Evolutionary conservation across 306 rosid genomes (phyloP).

Genomic region (Cercis canadensis): DNA sequence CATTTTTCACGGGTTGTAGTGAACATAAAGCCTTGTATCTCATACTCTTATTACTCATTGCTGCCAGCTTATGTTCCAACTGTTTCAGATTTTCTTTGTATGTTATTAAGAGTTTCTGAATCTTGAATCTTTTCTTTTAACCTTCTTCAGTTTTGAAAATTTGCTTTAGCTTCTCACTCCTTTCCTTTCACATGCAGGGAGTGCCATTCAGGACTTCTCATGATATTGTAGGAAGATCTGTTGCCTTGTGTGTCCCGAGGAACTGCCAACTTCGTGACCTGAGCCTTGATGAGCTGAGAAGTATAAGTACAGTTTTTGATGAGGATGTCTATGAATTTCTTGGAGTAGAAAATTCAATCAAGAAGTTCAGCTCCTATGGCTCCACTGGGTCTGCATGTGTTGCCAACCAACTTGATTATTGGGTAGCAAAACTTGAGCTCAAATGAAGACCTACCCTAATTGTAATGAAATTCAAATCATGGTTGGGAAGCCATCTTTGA

Average conservation of each 20-base stretch:
- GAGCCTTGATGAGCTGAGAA: slow-evolving; percentile 74
- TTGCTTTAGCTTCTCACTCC: neutral
- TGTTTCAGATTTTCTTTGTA: slow-evolving; percentile 30
- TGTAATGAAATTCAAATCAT: slow-evolving; percentile 16
- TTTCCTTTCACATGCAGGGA: slow-evolving; percentile 58
- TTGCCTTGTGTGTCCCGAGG: slow-evolving; percentile 73
- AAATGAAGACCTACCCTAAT: slow-evolving; percentile 22
- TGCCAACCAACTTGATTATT: slow-evolving; percentile 66
- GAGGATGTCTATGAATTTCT: slow-evolving; percentile 83
- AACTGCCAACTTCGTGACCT: slow-evolving; percentile 73
- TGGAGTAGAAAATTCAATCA: slow-evolving; percentile 80
- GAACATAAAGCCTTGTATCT: slow-evolving; percentile 4
- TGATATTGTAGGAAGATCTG: slow-evolving; percentile 84
- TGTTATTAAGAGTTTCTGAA: neutral
- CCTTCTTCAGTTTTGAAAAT: slow-evolving; percentile 17
- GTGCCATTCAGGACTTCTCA: slow-evolving; percentile 95
- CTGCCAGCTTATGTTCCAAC: neutral
- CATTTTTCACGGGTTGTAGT: slow-evolving; percentile 8
- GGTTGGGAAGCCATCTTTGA: neutral
- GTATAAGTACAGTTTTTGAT: slow-evolving; percentile 63
- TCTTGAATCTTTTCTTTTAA: slow-evolving; percentile 14
- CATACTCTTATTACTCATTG: neutral
- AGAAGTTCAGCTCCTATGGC: slow-evolving; percentile 88
- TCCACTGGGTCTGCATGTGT: slow-evolving; percentile 92
- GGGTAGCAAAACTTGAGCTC: slow-evolving; percentile 69